Evolutionary conservation across 139 green algal genomes (phyloP), one percentile per base, ranked within the genome.

Genomic region (Chlorella sp.): DNA sequence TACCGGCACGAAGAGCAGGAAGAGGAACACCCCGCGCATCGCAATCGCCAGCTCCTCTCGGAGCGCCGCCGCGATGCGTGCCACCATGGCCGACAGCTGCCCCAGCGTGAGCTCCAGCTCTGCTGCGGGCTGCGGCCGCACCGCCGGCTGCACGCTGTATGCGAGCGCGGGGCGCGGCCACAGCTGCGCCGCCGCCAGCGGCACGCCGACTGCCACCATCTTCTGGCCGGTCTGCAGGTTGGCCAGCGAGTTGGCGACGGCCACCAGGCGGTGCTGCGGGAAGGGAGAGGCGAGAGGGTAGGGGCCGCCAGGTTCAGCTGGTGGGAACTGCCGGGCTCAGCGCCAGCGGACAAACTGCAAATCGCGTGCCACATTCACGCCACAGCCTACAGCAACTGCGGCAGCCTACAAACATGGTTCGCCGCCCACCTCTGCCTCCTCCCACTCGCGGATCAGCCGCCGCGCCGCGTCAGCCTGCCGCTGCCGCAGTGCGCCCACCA

Each of bases 1-100:
- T 0, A 85, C 88, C 5, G 94, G 94, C 32, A 87, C 62, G 83
- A 98, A 96, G 7, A 97, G 90, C 36, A 89, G 38, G 4, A 84
- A 48, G 41, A 98, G 89, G 84, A 91, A 96, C 0, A 89, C 8
- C 13, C 84, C 93, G 34, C 86, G 60, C 78, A 76, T 32, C 19
- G 67, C 44, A 1, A 85, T 68, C 19, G 51, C 64, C 22, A 58
- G 20, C 51, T 86, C 79, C 54, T 82, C 76, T 36, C 11, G 43
- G 30, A 89, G 19, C 19, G 75, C 62, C 6, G 68, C 64, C 22
- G 48, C 44, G 22, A 89, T 30, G 51, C n/a, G n/a, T 0, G 40
- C 73, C 51, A 70, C 79, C 60, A 44, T n/a, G 19, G 36, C 62
- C 13, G 38, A 30, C 32, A 89, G 72, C 64, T 80, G 41, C 13